Evolutionary conservation across 441 rosid genomes (phyloP).

Genomic region (Pelargonium myrrhifolium): DNA sequence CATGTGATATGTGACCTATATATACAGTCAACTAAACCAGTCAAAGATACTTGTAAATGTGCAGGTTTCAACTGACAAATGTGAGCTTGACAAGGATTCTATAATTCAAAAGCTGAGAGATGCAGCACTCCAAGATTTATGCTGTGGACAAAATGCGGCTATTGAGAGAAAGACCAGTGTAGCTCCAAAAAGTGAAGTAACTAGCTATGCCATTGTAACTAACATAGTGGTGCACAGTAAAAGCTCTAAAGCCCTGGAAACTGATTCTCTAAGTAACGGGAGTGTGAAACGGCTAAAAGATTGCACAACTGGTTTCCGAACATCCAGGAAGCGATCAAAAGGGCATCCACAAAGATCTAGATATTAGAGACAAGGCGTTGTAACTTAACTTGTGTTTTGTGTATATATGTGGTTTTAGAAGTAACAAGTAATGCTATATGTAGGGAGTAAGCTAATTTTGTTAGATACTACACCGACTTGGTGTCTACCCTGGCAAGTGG

Average conservation of each 20-base stretch:
- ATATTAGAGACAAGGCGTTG: constrained; percentile 17
- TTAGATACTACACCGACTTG: background rate
- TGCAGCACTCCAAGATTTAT: constrained; percentile 38
- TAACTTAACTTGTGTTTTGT: constrained; percentile 18
- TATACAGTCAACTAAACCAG: background rate
- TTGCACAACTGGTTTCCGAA: constrained; percentile 24
- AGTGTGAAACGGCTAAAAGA: constrained; percentile 44
- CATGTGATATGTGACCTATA: background rate
- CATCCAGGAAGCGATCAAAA: constrained; percentile 50
- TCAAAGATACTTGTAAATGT: background rate
- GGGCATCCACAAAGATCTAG: constrained; percentile 45
- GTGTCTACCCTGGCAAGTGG: too few relatives aligned
- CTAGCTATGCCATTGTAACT: constrained; percentile 54
- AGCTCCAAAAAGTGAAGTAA: constrained; percentile 49
- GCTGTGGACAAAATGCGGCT: constrained; percentile 49
- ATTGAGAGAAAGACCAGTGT: constrained; percentile 36
- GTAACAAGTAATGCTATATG: background rate
- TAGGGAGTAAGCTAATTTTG: background rate
- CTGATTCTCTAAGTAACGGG: constrained; percentile 33
- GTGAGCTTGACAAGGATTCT: constrained; percentile 36
- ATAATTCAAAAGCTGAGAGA: constrained; percentile 42
- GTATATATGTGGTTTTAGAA: constrained; percentile 3
- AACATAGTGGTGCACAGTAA: constrained; percentile 28
- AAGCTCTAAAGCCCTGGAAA: constrained; percentile 32
- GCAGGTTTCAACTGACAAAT: constrained; percentile 42